These are phyloP conservation scores for Pseudocercospora vitis DNA, from an alignment of 2,329 filamentous ascomycete species.

Conservation along the genomic window DNA sequence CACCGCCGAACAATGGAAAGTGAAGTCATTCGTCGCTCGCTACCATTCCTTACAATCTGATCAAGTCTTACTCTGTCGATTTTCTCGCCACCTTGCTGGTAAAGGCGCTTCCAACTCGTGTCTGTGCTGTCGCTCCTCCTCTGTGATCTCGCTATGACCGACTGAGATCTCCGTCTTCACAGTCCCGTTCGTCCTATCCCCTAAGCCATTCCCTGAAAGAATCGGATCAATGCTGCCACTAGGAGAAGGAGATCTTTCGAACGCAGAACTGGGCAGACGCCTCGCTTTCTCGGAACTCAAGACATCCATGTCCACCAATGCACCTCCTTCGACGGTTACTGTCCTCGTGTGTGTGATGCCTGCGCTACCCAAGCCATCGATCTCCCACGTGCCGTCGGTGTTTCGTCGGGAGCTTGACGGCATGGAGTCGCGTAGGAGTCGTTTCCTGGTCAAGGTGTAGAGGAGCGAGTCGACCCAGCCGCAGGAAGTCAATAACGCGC, in stretches of 20 bases:
- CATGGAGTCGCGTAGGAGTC: constrained; percentile 50
- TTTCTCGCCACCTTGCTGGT: background rate
- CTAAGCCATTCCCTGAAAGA: constrained; percentile 2
- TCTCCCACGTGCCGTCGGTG: constrained; percentile 21
- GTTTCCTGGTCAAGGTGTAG: constrained; percentile 58
- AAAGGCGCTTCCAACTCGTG: constrained; percentile 7
- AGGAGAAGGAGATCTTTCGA: constrained; percentile 13
- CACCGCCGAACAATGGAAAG: too few species aligned
- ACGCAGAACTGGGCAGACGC: constrained; percentile 8
- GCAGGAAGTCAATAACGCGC: constrained; percentile 58
- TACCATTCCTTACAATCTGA: background rate
- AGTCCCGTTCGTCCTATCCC: background rate
- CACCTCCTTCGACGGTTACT: constrained; percentile 28
- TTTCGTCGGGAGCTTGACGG: constrained; percentile 15
- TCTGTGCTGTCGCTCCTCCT: constrained; percentile 10
- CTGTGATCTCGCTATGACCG: constrained; percentile 8
- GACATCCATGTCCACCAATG: constrained; percentile 19
- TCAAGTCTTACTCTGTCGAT: background rate
- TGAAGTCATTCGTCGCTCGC: background rate
- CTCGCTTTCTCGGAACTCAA: constrained; percentile 10
- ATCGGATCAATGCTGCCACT: constrained; percentile 25
- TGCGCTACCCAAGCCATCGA: constrained; percentile 22
- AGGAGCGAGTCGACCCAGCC: constrained; percentile 60
- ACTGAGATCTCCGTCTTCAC: constrained; percentile 18
- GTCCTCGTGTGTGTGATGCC: constrained; percentile 35